Percentiles rank a stretch among this genome's conserved stretches.
Evolutionary conservation across 345 rosid species (phyloP).

Genomic region (Kandelia obovata): DNA sequence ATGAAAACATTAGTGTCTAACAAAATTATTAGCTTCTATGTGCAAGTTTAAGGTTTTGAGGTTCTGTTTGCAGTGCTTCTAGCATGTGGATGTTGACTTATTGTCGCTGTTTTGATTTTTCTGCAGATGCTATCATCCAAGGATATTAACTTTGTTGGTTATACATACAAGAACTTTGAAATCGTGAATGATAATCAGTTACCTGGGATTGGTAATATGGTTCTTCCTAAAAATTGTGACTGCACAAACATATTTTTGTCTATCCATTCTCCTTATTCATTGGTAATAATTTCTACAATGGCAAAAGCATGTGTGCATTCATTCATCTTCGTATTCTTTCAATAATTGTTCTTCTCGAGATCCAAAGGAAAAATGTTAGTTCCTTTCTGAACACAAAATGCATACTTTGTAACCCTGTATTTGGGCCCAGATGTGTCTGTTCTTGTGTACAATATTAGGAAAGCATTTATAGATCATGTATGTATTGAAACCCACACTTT

Average conservation of each 20-base stretch:
- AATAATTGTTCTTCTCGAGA: too few relatives aligned
- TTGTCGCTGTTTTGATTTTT: conserved; percentile 10
- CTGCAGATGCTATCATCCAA: conserved; percentile 28
- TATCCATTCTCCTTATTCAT: background rate
- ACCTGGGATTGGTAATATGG: conserved; percentile 29
- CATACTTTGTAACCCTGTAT: too few relatives aligned
- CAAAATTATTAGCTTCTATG: background rate
- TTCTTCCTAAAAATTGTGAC: background rate
- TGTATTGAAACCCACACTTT: background rate
- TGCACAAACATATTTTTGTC: background rate
- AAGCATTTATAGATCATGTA: background rate
- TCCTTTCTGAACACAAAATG: too few relatives aligned
- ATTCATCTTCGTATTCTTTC: too few relatives aligned
- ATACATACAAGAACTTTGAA: conserved; percentile 37
- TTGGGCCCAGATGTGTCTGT: too few relatives aligned
- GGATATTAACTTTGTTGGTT: conserved; percentile 35
- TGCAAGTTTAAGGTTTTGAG: background rate
- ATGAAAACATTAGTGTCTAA: background rate
- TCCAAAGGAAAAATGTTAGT: too few relatives aligned
- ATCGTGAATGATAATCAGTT: conserved; percentile 30
- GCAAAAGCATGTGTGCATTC: background rate
- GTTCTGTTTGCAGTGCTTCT: conserved; percentile 1
- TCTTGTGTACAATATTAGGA: too few relatives aligned
- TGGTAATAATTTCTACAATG: background rate
- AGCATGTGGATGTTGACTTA: background rate